Base-by-base conservation (phyloP, 441 rosid species). In the Populus tomentosa region DNA sequence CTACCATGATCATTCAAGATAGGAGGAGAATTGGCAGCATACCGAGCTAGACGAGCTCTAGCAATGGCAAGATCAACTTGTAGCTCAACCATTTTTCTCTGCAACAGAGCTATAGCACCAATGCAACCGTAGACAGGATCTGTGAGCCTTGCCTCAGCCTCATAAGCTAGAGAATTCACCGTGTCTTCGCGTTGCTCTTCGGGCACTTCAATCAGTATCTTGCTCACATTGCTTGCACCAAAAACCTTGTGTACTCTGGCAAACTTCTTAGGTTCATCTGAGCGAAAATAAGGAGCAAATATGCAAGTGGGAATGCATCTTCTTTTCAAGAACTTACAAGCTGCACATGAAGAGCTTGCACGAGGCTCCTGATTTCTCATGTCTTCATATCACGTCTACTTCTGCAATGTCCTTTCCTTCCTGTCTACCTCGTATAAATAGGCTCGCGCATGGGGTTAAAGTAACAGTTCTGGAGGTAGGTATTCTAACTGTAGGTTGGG, bases 51-150 rank as follows among this genome's bases (percentile, higher is more conserved):
- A 33, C 90, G 87, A 56, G 91, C 91, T 71, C 91, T 85, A 65
- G 98, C 98, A 33, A 91, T 72, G 73, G 94, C 91, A 33, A 95
- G 83, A 86, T 93, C 97, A 26, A 91, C 84, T 77, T 93, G 96
- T n/a, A 92, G 91, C 89, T 95, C 91, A 1, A 86, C 78, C 96
- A 88, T 95, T 83, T 83, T 90, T 74, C 84, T 86, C 76, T 95
- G 96, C 61, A 91, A 79, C 82, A 89, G 64, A 73, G 95, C 94
- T 30, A 94, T 91, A 64, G 97, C 95, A 35, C 98, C 98, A 79
- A 92, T 94, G 84, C 98, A 94, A 28, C 98, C 98, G 16, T 91
- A 91, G 76, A 94, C 93, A 30, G 98, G 98, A 75, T 94, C 97
- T 78, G 78, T 80, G 5, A 94, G 93, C 88, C 98, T 87, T 7